Conservation (phyloP, 1,284 basidiomycete genomes). For the Exsudoporus floridanus region DNA sequence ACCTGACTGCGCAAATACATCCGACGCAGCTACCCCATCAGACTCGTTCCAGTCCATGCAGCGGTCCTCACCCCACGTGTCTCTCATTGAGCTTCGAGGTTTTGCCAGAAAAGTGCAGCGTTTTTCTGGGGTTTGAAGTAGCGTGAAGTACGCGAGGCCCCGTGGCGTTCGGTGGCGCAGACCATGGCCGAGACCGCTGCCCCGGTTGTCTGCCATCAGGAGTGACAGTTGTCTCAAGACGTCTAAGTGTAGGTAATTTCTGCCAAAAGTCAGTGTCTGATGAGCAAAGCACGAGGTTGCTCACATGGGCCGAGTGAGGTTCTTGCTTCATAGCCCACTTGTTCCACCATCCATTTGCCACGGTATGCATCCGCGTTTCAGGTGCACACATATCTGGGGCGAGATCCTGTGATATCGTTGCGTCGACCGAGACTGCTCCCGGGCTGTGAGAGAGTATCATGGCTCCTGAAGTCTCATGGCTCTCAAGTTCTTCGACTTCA, state of each 20-base stretch:
- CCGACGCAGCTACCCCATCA: conserved; percentile 5
- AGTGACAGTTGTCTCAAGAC: conserved; percentile 50
- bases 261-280: conserved; percentile 22
- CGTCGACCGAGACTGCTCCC: neutral
- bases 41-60: neutral
- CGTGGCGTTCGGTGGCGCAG: conserved; percentile 23
- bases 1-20: conserved; percentile 16
- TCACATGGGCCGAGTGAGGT: conserved; percentile 22
- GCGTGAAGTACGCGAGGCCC: conserved; percentile 16
- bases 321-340: conserved; percentile 45
- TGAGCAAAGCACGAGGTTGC: conserved; percentile 12
- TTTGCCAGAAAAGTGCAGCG: conserved; percentile 6
- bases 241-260: conserved; percentile 38
- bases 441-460: neutral
- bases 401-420: conserved; percentile 18
- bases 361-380: conserved; percentile 41
- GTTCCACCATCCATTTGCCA: conserved; percentile 61
- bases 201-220: conserved; percentile 40
- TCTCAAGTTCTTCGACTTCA: conserved; percentile 46
- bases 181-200: conserved; percentile 21
- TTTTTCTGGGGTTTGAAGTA: conserved; percentile 19
- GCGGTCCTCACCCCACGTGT: conserved; percentile 10
- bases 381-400: conserved; percentile 25
- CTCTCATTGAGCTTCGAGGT: conserved; percentile 9
- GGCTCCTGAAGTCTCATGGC: conserved; percentile 4